A percentile compares a stretch with the other conserved stretches of the same genome.
Evolutionary conservation across 1,284 basidiomycete species (phyloP).

Genomic region (Golubevia sp.): DNA sequence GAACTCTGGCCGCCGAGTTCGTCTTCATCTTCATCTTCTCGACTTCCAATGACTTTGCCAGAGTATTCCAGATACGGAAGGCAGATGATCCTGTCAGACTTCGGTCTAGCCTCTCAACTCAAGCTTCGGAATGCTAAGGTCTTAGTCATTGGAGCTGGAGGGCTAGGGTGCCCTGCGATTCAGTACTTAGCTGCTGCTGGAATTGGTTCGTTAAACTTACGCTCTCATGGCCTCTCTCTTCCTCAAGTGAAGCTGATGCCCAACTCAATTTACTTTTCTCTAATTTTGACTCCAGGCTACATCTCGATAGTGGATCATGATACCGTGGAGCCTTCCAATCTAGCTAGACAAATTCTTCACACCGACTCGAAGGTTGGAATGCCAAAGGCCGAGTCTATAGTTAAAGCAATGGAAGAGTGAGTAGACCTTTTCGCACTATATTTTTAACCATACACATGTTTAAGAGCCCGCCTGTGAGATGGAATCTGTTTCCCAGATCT

Average conservation of each 20-base stretch:
- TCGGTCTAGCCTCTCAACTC: constrained; percentile 79
- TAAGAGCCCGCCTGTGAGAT: too few species aligned
- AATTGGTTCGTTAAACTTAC: constrained; percentile 77
- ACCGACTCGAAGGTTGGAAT: constrained; percentile 77
- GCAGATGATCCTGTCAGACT: constrained; percentile 92
- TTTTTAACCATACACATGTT: constrained; percentile 4
- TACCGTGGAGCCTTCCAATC: constrained; percentile 84
- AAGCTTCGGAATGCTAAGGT: constrained; percentile 77
- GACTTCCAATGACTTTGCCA: constrained; percentile 60
- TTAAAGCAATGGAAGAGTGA: constrained; percentile 72
- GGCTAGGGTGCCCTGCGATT: constrained; percentile 91
- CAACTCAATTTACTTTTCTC: constrained; percentile 6
- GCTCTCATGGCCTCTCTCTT: neutral
- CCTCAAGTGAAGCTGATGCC: neutral
- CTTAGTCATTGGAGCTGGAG: constrained; percentile 90
- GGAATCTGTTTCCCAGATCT: too few species aligned
- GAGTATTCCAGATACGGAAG: constrained; percentile 92
- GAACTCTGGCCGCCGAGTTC: too few species aligned
- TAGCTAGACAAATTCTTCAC: constrained; percentile 92
- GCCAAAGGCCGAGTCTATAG: constrained; percentile 78
- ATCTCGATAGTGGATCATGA: constrained; percentile 92
- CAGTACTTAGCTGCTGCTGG: constrained; percentile 92
- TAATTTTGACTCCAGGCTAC: constrained; percentile 66
- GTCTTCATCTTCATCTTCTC: too few species aligned
- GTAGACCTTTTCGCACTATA: constrained; percentile 21